Percentiles rank a stretch among this genome's conserved stretches.
phyloP scores from a whole-genome alignment of 2,329 filamentous ascomycete species.

The Phoma sp. region DNA sequence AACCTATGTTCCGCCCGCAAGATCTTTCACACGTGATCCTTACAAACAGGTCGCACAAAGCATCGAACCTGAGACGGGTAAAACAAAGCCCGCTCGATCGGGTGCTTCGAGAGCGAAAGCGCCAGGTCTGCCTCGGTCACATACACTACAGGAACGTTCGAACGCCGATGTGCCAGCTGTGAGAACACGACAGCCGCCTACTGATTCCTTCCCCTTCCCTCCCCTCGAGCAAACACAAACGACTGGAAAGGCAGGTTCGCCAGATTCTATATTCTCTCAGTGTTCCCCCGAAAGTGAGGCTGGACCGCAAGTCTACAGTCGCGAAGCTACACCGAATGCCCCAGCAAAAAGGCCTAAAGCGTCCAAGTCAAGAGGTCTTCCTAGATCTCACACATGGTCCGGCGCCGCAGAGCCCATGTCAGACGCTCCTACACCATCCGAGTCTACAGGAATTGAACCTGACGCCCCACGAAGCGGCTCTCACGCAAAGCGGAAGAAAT shows the following conservation, averaged over 20 bases:
- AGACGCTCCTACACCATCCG: constrained; percentile 37
- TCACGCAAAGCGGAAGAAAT: constrained; percentile 71
- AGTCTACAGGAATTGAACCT: constrained; percentile 9
- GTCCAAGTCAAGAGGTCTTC: constrained; percentile 39
- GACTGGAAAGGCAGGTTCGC: constrained; percentile 27
- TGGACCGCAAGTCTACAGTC: constrained; percentile 29
- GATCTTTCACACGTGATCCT: constrained; percentile 21
- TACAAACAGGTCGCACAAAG: constrained; percentile 30
- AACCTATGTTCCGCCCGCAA: constrained; percentile 34
- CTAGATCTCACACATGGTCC: constrained; percentile 50
- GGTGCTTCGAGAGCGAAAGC: neutral
- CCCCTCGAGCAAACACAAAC: constrained; percentile 6
- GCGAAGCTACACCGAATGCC: constrained; percentile 34
- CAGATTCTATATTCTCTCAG: constrained; percentile 26
- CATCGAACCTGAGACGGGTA: constrained; percentile 28
- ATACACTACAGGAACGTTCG: neutral
- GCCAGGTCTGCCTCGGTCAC: constrained; percentile 4
- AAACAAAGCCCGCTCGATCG: neutral
- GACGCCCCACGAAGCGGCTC: constrained; percentile 53
- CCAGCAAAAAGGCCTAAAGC: constrained; percentile 24
- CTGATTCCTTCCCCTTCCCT: constrained; percentile 12
- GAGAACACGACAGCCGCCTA: constrained; percentile 10
- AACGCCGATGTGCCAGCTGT: neutral
- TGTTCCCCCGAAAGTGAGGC: constrained; percentile 29
- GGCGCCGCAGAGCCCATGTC: constrained; percentile 43